phyloP scores from a whole-genome alignment of 371 early-diverging fungal species.

The Actinomortierella ambigua region DNA sequence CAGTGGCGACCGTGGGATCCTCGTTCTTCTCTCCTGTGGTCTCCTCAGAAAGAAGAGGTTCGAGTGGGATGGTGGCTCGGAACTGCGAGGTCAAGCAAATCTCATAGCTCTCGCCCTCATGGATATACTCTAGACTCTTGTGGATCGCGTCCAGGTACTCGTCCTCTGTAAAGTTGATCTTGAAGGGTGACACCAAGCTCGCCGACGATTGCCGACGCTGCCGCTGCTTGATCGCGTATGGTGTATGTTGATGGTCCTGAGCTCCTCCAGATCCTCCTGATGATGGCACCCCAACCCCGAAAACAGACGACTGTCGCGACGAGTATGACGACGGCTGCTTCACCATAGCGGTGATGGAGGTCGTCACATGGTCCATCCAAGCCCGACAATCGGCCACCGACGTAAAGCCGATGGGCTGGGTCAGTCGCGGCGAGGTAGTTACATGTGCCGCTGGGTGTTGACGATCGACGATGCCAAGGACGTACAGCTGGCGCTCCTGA shows the following conservation, averaged over 20 bases:
- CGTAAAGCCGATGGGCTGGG: constrained; percentile 18
- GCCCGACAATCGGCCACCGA: constrained; percentile 8
- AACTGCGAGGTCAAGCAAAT: constrained; percentile 91
- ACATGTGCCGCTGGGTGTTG: not conserved
- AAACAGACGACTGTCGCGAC: not conserved
- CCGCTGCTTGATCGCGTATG: constrained; percentile 38
- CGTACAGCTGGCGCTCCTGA: constrained; percentile 46
- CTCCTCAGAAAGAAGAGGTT: not conserved
- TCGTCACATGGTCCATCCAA: constrained; percentile 27
- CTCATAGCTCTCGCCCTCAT: constrained; percentile 93
- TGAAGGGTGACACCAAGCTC: constrained; percentile 29
- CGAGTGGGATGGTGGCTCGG: constrained; percentile 46
- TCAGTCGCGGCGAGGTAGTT: constrained; percentile 7
- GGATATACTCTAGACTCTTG: constrained; percentile 68
- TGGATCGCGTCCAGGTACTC: constrained; percentile 73
- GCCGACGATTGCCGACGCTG: constrained; percentile 34
- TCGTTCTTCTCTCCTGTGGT: not conserved
- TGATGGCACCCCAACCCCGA: too few relatives aligned
- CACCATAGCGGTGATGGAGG: constrained; percentile 20
- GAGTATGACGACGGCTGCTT: not conserved
- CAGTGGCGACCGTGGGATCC: constrained; percentile 3
- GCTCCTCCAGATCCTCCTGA: too few relatives aligned
- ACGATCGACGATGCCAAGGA: constrained; percentile 53
- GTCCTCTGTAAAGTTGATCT: constrained; percentile 53
- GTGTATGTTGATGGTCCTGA: constrained; percentile 30